Percentiles rank a stretch among this genome's conserved stretches.
phyloP scores from a whole-genome alignment of 2,329 filamentous ascomycete species.

The Xylariaceae sp. region DNA sequence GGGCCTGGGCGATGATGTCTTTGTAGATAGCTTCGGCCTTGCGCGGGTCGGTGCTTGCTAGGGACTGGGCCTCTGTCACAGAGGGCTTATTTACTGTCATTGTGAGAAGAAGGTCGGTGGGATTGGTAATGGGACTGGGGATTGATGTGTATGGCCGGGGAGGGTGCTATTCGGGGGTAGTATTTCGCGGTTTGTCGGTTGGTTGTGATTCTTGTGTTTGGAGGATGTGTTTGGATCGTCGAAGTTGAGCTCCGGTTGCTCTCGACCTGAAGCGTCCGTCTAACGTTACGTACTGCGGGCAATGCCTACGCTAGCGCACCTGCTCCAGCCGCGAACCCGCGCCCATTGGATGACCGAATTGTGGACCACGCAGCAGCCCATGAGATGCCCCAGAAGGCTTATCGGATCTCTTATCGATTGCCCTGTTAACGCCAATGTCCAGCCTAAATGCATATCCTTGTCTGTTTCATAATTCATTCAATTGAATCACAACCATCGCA shows the following conservation, averaged over 20 bases:
- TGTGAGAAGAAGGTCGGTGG: slow-evolving; percentile 1
- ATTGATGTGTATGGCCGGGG: neutral
- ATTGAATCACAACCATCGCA: too few species aligned
- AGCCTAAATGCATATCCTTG: too few species aligned
- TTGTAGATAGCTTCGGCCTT: slow-evolving; percentile 88
- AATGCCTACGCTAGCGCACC: slow-evolving; percentile 16
- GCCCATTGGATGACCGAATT: too few species aligned
- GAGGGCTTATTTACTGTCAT: slow-evolving; percentile 34
- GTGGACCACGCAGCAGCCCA: too few species aligned
- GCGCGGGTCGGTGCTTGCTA: slow-evolving; percentile 72
- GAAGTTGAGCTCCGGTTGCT: neutral
- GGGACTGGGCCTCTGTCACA: slow-evolving; percentile 83
- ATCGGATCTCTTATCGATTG: neutral
- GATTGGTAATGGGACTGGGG: too few species aligned
- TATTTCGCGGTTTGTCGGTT: neutral
- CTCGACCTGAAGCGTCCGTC: neutral
- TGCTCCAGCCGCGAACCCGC: too few species aligned
- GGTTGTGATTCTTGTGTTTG: neutral
- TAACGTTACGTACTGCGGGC: slow-evolving; percentile 13
- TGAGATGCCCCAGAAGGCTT: too few species aligned
- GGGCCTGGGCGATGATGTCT: slow-evolving; percentile 80
- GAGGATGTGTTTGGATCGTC: slow-evolving; percentile 2
- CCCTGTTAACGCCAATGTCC: too few species aligned
- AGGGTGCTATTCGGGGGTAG: neutral
- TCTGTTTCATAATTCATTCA: too few species aligned